These are phyloP conservation scores for Sporothrix dimorphospora DNA, from an alignment of 2,329 filamentous ascomycete genomes.

Conservation along the genomic window DNA sequence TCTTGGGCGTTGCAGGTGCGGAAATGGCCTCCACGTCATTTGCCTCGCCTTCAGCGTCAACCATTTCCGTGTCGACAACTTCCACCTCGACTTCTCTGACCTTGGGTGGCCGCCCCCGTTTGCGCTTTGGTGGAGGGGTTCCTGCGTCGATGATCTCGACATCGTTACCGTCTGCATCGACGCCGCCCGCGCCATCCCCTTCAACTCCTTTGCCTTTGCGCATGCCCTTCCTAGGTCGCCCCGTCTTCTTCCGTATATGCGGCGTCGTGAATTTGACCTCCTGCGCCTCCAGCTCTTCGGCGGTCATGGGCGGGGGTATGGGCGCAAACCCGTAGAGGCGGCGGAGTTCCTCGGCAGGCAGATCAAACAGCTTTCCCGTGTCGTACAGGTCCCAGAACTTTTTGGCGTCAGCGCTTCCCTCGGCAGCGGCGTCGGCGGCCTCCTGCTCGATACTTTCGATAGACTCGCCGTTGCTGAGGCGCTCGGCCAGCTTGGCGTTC, in stretches of 20 bases:
- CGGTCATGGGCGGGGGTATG: not conserved
- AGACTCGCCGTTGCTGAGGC: slow-evolving; percentile 7
- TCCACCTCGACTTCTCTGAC: not conserved
- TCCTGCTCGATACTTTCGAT: not conserved
- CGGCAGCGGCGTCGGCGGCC: not conserved
- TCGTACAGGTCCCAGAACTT: not conserved
- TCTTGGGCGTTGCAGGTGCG: not conserved
- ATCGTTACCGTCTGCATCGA: not conserved
- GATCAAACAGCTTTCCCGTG: not conserved
- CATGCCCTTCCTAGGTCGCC: not conserved
- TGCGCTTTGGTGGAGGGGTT: not conserved
- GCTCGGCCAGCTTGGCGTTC: slow-evolving; percentile 14
- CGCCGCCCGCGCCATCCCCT: not conserved
- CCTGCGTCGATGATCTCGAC: not conserved
- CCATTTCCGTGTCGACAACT: not conserved
- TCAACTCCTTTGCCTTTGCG: not conserved
- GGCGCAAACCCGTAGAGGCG: slow-evolving; percentile 16
- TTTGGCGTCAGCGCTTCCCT: not conserved
- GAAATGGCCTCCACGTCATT: not conserved
- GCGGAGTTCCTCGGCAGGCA: not conserved
- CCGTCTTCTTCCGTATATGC: not conserved
- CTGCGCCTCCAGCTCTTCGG: not conserved
- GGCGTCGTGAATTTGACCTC: not conserved
- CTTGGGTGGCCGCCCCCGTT: slow-evolving; percentile 20
- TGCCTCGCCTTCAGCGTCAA: not conserved